Evolutionary conservation across 164 flowering plant genomes (phyloP).

Genomic region (Buxus sempervirens): DNA sequence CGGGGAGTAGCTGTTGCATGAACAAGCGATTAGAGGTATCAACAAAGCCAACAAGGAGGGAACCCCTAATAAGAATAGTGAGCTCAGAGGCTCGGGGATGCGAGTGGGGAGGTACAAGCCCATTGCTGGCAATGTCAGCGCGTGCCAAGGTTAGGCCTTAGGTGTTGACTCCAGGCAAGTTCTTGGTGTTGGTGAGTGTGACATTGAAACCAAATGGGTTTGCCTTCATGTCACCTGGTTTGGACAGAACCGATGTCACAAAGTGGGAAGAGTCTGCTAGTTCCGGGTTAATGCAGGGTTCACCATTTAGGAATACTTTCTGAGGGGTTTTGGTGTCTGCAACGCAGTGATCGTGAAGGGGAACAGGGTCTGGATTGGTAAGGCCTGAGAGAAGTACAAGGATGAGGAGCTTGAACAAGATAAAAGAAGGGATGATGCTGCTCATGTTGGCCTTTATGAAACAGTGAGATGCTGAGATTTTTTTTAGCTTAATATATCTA

Average conservation of each 20-base stretch:
- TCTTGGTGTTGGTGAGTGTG: conserved; percentile 36
- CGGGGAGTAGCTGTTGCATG: conserved; percentile 35
- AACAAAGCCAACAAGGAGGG: conserved; percentile 56
- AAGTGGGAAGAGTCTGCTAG: conserved; percentile 43
- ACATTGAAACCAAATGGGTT: conserved; percentile 52
- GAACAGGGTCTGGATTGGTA: conserved; percentile 48
- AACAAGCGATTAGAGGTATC: conserved; percentile 42
- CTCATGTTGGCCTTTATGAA: conserved; percentile 14
- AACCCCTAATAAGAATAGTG: conserved; percentile 35
- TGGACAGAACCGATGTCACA: conserved; percentile 47
- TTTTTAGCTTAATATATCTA: too few species aligned
- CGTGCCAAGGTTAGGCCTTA: conserved; percentile 64
- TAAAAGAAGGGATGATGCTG: conserved; percentile 12
- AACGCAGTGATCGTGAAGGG: conserved; percentile 51
- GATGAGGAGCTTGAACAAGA: conserved; percentile 9
- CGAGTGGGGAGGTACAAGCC: conserved; percentile 55
- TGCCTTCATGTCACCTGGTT: conserved; percentile 33
- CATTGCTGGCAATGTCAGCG: conserved; percentile 36
- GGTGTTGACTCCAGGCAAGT: conserved; percentile 64
- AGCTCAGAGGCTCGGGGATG: conserved; percentile 84
- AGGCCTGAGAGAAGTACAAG: conserved; percentile 16
- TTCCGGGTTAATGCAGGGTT: conserved; percentile 53
- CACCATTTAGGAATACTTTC: conserved; percentile 35
- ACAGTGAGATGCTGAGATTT: not conserved
- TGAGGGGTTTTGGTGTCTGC: conserved; percentile 12